These are phyloP conservation scores for Pseudogymnoascus sp. DNA, from an alignment of 2,329 filamentous ascomycete species.

Conservation along the genomic window DNA sequence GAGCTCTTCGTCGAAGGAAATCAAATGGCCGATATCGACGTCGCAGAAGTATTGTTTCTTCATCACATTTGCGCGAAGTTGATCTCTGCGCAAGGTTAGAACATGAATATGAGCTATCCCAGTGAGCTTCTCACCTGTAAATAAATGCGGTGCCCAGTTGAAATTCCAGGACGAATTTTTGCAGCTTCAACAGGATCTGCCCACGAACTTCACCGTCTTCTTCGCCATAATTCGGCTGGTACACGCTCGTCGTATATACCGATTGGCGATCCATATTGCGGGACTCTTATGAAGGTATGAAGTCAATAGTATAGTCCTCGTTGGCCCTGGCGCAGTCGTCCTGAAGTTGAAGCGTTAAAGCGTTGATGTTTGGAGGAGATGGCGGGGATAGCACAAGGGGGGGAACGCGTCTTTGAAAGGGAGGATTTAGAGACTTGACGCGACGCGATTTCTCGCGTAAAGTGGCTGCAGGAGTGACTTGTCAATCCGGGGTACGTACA, in stretches of 20 bases:
- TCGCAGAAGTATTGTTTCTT: constrained; percentile 94
- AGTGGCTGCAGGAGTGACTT: constrained; percentile 2
- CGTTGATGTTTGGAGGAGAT: not conserved
- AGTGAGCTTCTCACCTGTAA: constrained; percentile 59
- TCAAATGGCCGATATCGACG: constrained; percentile 88
- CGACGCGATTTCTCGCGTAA: constrained; percentile 10
- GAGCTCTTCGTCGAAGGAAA: constrained; percentile 91
- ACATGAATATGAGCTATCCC: not conserved
- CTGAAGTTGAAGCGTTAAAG: not conserved
- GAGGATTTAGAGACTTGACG: constrained; percentile 3
- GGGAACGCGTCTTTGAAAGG: constrained; percentile 2
- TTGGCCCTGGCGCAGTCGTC: not conserved
- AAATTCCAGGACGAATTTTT: constrained; percentile 89
- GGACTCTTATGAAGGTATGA: constrained; percentile 2
- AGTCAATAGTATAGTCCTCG: not conserved
- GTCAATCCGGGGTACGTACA: too few relatives aligned
- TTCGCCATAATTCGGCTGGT: constrained; percentile 56
- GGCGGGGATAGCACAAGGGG: not conserved
- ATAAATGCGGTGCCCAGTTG: constrained; percentile 90
- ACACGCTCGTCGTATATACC: constrained; percentile 76
- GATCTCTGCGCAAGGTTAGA: constrained; percentile 54
- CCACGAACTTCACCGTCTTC: constrained; percentile 56
- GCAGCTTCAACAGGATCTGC: constrained; percentile 68
- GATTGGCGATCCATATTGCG: constrained; percentile 68
- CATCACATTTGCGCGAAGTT: constrained; percentile 88